phyloP scores from a whole-genome alignment of 2,329 filamentous ascomycete species.

The Xylaria sp. region DNA sequence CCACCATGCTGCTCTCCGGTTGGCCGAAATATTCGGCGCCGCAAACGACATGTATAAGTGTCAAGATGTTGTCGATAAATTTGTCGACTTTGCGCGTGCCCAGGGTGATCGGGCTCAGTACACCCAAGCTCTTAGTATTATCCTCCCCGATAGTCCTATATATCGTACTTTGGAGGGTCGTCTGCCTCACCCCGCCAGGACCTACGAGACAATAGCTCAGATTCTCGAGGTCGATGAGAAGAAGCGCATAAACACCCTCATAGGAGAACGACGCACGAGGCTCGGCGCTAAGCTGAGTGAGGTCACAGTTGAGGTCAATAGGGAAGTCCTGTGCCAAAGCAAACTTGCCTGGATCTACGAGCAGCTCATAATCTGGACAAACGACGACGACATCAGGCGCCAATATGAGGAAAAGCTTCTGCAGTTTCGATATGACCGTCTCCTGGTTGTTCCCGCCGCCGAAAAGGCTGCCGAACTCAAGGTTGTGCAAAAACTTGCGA shows the following conservation, averaged over 20 bases:
- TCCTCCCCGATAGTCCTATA: conserved; percentile 79
- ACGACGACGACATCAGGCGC: conserved; percentile 82
- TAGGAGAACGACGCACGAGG: conserved; percentile 85
- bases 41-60: conserved; percentile 68
- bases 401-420: conserved; percentile 90
- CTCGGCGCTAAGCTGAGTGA: conserved; percentile 83
- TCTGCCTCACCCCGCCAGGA: conserved; percentile 77
- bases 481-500: conserved; percentile 76
- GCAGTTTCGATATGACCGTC: conserved; percentile 76
- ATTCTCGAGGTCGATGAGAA: conserved; percentile 87
- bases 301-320: conserved; percentile 85
- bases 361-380: conserved; percentile 87
- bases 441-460: conserved; percentile 69
- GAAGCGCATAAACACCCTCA: conserved; percentile 85
- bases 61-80: conserved; percentile 77
- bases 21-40: conserved; percentile 76
- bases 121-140: conserved; percentile 74
- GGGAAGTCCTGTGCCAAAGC: conserved; percentile 79
- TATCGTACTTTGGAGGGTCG: conserved; percentile 85
- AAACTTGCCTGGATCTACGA: conserved; percentile 81
- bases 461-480: conserved; percentile 73
- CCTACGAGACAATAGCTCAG: conserved; percentile 81
- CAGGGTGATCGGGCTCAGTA: conserved; percentile 77
- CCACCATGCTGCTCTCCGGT: conserved; percentile 70
- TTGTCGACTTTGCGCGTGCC: conserved; percentile 73